Evolutionary conservation across 106 monocot genomes (phyloP).

Genomic region (Iris macrosiphon): DNA sequence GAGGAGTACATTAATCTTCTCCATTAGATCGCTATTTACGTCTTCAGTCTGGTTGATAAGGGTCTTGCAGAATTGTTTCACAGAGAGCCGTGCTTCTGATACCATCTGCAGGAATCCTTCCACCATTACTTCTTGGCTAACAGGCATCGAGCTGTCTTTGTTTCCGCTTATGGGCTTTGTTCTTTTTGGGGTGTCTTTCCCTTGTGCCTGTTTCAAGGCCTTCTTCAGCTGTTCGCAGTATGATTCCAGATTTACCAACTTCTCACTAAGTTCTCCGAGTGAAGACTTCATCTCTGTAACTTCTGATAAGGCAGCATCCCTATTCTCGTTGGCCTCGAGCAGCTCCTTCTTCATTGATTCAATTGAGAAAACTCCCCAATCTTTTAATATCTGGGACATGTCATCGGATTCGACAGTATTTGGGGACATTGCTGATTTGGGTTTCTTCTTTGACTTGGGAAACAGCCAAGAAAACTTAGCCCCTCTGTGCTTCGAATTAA

Average conservation of each 20-base stretch:
- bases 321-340: conserved; percentile 54
- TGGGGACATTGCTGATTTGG: conserved; percentile 46
- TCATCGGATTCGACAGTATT: conserved; percentile 43
- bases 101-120: conserved; percentile 97
- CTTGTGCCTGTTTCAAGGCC: conserved; percentile 61
- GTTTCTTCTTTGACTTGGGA: conserved; percentile 40
- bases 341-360: conserved; percentile 75
- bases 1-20: conserved; percentile 46
- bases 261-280: conserved; percentile 55
- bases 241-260: conserved; percentile 58
- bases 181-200: conserved; percentile 47
- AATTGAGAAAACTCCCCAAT: conserved; percentile 48
- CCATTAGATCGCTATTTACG: conserved; percentile 27
- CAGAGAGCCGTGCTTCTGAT: conserved; percentile 78
- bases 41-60: conserved; percentile 52
- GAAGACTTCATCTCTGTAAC: conserved; percentile 72
- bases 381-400: conserved; percentile 60
- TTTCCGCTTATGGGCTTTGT: no score
- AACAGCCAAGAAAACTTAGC: conserved; percentile 57
- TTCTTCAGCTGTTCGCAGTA: conserved; percentile 81
- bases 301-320: conserved; percentile 63
- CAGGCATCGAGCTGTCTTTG: conserved; percentile 55
- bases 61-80: conserved; percentile 80
- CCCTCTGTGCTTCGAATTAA: conserved; percentile 30
- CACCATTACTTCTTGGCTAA: conserved; percentile 84